A percentile compares a stretch with the other conserved stretches of the same genome.
Evolutionary conservation across 331 rosid genomes (phyloP).

Genomic region (Pyracantha coccinea): DNA sequence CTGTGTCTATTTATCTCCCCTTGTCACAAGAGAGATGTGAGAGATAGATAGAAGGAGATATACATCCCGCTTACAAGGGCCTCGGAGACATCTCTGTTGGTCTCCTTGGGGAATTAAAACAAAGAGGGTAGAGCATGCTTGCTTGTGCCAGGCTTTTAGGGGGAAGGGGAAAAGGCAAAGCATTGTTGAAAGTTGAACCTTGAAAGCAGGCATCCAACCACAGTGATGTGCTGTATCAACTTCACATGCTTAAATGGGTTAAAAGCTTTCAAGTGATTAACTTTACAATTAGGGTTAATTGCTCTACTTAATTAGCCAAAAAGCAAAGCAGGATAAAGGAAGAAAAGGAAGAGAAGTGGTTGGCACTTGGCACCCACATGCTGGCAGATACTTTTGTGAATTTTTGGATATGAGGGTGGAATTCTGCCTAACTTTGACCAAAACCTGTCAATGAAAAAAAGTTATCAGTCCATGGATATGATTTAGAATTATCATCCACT

Average conservation of each 20-base stretch:
- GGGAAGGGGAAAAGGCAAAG: not conserved
- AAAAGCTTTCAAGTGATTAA: not conserved
- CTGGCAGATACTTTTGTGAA: not conserved
- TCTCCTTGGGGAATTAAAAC: not conserved
- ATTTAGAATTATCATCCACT: not conserved
- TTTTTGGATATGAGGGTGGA: not conserved
- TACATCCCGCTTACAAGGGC: not conserved
- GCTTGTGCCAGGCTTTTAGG: slow-evolving; percentile 7
- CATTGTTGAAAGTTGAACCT: not conserved
- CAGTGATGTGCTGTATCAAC: not conserved
- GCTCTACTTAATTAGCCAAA: not conserved
- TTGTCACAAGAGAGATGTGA: too few species aligned
- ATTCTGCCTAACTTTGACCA: not conserved
- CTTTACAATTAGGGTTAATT: not conserved
- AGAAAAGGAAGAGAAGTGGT: not conserved
- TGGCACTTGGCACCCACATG: not conserved
- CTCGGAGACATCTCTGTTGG: not conserved
- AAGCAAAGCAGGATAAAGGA: not conserved
- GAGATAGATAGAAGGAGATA: too few species aligned
- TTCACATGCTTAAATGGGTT: not conserved
- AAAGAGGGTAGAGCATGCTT: not conserved
- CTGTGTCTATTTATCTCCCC: not conserved
- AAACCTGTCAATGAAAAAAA: not conserved
- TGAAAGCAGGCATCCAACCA: not conserved
- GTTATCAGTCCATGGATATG: not conserved